These are phyloP conservation scores for Linnemannia exigua DNA, from an alignment of 192 early-diverging fungal genomes.

Conservation along the genomic window DNA sequence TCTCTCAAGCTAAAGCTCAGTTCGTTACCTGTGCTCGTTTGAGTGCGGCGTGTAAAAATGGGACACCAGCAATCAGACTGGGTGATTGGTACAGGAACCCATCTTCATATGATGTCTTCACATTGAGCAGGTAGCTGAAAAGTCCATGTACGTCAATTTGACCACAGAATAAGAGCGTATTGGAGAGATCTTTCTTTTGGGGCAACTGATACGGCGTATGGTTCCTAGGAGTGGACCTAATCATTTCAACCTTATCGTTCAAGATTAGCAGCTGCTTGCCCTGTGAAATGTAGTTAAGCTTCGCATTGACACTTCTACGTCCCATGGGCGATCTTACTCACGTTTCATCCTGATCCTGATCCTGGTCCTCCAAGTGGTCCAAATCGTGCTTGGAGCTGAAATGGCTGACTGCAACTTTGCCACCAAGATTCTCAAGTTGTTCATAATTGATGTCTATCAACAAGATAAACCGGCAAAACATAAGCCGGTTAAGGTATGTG, in stretches of 20 bases:
- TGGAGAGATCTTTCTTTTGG: constrained; percentile 18
- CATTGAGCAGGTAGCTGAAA: constrained; percentile 33
- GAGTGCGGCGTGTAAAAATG: constrained; percentile 43
- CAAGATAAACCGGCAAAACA: not conserved
- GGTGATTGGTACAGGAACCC: constrained; percentile 45
- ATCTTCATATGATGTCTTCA: constrained; percentile 40
- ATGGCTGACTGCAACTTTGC: constrained; percentile 22
- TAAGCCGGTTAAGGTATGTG: not conserved
- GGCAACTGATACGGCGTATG: not conserved
- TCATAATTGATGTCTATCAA: constrained; percentile 34
- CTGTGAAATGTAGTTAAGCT: not conserved
- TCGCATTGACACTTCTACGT: not conserved
- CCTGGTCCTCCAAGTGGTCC: constrained; percentile 22
- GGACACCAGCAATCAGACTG: constrained; percentile 25
- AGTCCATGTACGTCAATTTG: constrained; percentile 37
- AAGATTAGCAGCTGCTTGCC: not conserved
- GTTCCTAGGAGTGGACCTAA: not conserved
- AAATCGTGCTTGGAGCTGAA: constrained; percentile 51
- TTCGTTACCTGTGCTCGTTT: constrained; percentile 29
- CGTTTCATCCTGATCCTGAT: not conserved
- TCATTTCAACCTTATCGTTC: not conserved
- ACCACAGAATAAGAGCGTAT: constrained; percentile 29
- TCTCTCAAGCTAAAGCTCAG: no score
- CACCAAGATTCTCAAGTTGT: constrained; percentile 11
- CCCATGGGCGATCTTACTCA: no score